Evolutionary conservation across 1,284 basidiomycete species (phyloP), one percentile per base, ranked within the genome.

Genomic region (Hypsizygus ulmarius): DNA sequence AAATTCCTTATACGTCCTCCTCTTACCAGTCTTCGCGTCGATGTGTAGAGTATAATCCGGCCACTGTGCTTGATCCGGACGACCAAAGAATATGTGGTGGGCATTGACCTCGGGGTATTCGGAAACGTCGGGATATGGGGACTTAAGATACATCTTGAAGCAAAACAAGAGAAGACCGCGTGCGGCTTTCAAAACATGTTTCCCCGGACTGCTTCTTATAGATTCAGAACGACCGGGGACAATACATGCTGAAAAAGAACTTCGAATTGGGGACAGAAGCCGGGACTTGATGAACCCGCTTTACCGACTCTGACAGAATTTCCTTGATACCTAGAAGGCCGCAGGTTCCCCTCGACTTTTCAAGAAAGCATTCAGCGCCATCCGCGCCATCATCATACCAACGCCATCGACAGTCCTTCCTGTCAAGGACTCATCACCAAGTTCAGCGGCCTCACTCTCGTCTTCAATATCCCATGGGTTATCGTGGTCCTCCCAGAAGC

Each of bases 31-130:
- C 15, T 69, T 58, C 0, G 73, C 75, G 51, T 89, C 79, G 46
- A 90, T 73, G 44, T 81, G 72, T 3, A 81, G 46, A 0, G 76
- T 74, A 57, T 70, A 81, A 51, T 87, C 77, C 11, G 73, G 68
- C 72, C 79, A 79, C 28, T 64, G 50, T 0, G 63, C 64, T 56
- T 81, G 74, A 3, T 76, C 79, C 0, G 78, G 76, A 0, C 78
- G 73, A 12, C 72, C 64, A 59, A 87, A 77, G 40, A 85, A 64
- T 42, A 79, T 49, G 49, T 83, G 64, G 58, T 85, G 75, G 25
- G 75, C 68, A 57, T 90, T 90, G 19, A 68, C 59, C 21, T 78
- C 73, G 6, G 77, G 68, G 10, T 63, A 45, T 1, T 64, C 47
- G 7, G 73, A 71, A 1, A 68, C 60, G 1, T 69, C 61, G 6